phyloP scores from a whole-genome alignment of 371 early-diverging fungal genomes.

The Phascolomyces articulosus region DNA sequence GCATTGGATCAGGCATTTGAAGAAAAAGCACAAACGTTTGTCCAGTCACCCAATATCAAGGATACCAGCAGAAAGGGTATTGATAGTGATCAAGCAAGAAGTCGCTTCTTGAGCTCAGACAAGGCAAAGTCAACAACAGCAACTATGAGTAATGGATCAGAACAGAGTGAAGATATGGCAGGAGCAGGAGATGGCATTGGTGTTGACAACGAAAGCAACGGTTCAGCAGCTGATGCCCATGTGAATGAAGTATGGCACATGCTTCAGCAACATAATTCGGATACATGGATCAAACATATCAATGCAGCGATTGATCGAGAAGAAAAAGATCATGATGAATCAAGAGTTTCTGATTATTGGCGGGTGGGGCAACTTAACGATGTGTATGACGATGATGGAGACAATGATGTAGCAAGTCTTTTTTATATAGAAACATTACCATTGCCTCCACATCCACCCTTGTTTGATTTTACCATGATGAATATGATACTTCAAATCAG shows the following conservation, averaged over 20 bases:
- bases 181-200: background rate
- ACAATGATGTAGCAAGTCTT: constrained; percentile 6
- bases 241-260: constrained; percentile 61
- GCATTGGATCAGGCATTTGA: constrained; percentile 63
- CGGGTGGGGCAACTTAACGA: constrained; percentile 19
- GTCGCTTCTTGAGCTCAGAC: constrained; percentile 11
- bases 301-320: constrained; percentile 31
- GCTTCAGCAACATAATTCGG: constrained; percentile 61
- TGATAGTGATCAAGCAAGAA: constrained; percentile 19
- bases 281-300: constrained; percentile 54
- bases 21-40: constrained; percentile 51
- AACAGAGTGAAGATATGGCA: background rate
- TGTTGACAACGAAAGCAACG: constrained; percentile 1
- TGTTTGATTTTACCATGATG: constrained; percentile 45
- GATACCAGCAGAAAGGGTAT: constrained; percentile 11
- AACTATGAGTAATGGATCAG: background rate
- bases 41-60: constrained; percentile 10
- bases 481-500: constrained; percentile 34
- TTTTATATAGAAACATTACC: constrained; percentile 31
- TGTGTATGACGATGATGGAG: constrained; percentile 15
- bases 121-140: constrained; percentile 3
- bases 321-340: constrained; percentile 17
- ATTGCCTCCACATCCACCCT: constrained; percentile 39
- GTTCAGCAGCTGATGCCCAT: constrained; percentile 23
- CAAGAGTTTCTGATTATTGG: constrained; percentile 22